Evolutionary conservation across 2,329 filamentous ascomycete species (phyloP).

Genomic region (Botryosphaeria agaves): DNA sequence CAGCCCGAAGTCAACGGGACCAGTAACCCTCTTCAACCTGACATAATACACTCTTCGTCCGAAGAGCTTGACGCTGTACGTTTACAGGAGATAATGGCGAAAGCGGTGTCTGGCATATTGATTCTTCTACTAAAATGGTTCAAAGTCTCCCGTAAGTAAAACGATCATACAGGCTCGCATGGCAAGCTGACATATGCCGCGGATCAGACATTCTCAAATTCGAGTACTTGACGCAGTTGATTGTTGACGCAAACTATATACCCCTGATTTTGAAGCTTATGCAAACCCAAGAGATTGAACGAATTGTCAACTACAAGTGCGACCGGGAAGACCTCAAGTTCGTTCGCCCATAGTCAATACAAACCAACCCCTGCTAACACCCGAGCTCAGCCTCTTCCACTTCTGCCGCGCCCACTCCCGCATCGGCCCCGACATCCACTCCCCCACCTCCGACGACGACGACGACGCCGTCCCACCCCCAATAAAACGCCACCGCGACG

Average conservation of each 20-base stretch:
- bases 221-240: constrained; percentile 83
- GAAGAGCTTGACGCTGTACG: constrained; percentile 74
- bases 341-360: constrained; percentile 8
- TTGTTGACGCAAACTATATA: constrained; percentile 90
- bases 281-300: constrained; percentile 84
- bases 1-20: neutral
- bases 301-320: constrained; percentile 69
- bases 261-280: constrained; percentile 86
- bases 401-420: constrained; percentile 66
- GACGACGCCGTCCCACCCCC: constrained; percentile 80
- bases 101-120: constrained; percentile 79
- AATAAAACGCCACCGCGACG: constrained; percentile 38
- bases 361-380: constrained; percentile 10
- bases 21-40: constrained; percentile 4
- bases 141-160: constrained; percentile 65
- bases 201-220: constrained; percentile 90
- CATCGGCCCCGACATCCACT: constrained; percentile 23
- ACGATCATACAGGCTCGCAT: neutral
- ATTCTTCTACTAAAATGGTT: constrained; percentile 91
- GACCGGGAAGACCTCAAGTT: constrained; percentile 71
- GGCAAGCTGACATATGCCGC: constrained; percentile 7
- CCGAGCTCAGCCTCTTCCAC: constrained; percentile 63
- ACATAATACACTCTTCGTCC: constrained; percentile 14
- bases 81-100: constrained; percentile 71
- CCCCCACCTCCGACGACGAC: constrained; percentile 24